Evolutionary conservation across 2,329 filamentous ascomycete species (phyloP).

Genomic region (Botrytis byssoidea): DNA sequence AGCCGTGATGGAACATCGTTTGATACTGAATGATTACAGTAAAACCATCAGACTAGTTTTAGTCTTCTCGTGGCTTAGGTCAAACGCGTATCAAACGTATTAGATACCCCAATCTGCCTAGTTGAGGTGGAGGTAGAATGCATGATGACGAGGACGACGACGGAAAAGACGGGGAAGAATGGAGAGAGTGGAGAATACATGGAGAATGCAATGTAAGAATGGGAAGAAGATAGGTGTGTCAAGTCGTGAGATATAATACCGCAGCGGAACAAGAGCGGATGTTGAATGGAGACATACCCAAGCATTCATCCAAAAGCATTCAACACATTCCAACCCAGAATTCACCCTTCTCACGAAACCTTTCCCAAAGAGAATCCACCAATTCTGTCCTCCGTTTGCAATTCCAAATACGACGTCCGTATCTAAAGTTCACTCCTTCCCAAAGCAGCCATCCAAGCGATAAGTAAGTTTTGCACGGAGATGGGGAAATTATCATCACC

Average conservation of each 20-base stretch:
- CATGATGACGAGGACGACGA: background rate
- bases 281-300: background rate
- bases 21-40: background rate
- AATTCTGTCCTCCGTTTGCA: background rate
- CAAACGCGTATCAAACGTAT: background rate
- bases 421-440: background rate
- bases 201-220: background rate
- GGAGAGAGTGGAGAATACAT: background rate
- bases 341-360: background rate
- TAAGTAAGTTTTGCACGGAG: background rate
- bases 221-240: background rate
- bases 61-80: background rate
- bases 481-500: background rate
- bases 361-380: too few species aligned
- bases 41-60: background rate
- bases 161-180: background rate
- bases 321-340: background rate
- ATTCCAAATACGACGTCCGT: background rate
- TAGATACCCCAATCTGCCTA: background rate
- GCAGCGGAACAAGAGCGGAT: background rate
- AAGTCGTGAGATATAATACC: background rate
- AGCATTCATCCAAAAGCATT: background rate
- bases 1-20: background rate
- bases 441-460: background rate
- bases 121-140: background rate